Base-by-base conservation (phyloP, 2,329 filamentous ascomycete species). In the Fusarium beomiforme region DNA sequence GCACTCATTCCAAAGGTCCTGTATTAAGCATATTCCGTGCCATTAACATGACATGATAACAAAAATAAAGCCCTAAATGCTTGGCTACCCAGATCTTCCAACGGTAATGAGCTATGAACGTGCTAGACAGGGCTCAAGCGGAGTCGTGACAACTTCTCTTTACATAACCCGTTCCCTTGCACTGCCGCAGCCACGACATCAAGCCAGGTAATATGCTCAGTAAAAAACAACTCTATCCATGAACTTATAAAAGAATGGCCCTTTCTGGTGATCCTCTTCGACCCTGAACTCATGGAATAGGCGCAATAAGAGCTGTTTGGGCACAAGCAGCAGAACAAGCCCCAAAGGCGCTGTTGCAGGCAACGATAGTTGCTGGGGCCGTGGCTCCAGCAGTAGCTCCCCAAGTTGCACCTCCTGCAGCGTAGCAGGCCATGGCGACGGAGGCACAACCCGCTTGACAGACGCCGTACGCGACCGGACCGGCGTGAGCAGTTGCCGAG, bases 321-420 rank as follows among this genome's bases (percentile, higher is more conserved):
- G 59, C 42, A 6, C 61, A 64, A 2, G 19, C 26, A 13, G 58
- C 47, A 37, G 61, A 64, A 26, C 61, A 64, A 6, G 33, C 54
- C 9, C 61, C 36, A 11, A 64, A 64, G 17, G 61, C 61, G 16
- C 29, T 31, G 9, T 64, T 64, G 6, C 47, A 56, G 2, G 59
- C 61, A 4, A 46, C 17, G 19, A 56, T 56, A 1, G 53, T 49
- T 19, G 58, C 46, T 19, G 61, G 61, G 6, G 61, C 61, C 17
- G 60, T 34, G 1, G 16, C 41, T 7, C 57, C 61, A 1, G 21
- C 3, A 4, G 61, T 64, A 14, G 61, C 61, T 33, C 61, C 57
- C 61, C 46, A 64, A 2, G 58, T 63, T 10, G 16, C 43, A 1
- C 57, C 61, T 9, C 39, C 61, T 21, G 57, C 58, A 12, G 19